Conservation (phyloP, 805 yeast species). For the Saturnispora kantuleensis region DNA sequence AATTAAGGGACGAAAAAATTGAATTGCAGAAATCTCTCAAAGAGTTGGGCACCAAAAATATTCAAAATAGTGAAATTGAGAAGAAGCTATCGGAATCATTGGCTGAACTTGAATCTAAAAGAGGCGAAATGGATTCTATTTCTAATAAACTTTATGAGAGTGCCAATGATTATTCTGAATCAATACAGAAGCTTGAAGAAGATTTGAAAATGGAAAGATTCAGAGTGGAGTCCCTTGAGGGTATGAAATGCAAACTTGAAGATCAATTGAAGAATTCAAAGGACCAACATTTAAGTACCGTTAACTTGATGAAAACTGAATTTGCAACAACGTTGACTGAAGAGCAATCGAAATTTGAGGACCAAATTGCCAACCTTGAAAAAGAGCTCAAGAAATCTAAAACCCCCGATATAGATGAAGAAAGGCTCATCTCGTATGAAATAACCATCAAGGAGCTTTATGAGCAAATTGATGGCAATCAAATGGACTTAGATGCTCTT, state of each 20-base stretch:
- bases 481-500: background rate
- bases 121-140: background rate
- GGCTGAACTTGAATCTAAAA: background rate
- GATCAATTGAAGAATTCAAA: background rate
- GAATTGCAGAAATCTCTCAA: no score
- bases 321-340: background rate
- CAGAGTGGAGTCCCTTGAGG: slow-evolving; percentile 7
- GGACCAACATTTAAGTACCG: background rate
- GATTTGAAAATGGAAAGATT: slow-evolving; percentile 7
- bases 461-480: slow-evolving; percentile 6
- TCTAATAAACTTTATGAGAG: background rate
- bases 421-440: slow-evolving; percentile 5
- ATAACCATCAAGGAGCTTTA: slow-evolving; percentile 3
- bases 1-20: no score
- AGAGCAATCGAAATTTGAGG: slow-evolving; percentile 1
- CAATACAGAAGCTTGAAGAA: slow-evolving; percentile 2
- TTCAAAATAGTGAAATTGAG: no score
- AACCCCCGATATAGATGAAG: background rate
- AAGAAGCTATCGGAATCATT: no score
- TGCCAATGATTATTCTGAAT: background rate
- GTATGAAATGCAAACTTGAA: slow-evolving; percentile 7
- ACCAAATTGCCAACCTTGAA: slow-evolving; percentile 1
- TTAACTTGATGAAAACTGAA: slow-evolving; percentile 1
- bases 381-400: background rate
- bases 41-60: no score